Conservation (phyloP, 2,329 filamentous ascomycete species). For the Cladophialophora immunda region DNA sequence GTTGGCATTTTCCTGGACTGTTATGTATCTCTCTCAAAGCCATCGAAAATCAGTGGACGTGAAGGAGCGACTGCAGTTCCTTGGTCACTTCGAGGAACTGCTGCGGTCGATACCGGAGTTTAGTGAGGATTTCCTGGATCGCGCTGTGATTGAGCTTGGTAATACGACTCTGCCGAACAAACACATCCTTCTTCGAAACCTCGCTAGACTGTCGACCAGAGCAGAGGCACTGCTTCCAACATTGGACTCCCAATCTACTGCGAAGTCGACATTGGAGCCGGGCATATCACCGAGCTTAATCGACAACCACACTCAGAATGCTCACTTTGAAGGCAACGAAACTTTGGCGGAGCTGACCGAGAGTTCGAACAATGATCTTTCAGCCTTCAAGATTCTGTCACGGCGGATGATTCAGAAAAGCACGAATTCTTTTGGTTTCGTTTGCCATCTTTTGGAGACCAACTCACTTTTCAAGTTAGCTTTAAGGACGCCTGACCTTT, state of each 20-base stretch:
- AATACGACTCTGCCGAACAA: slow-evolving; percentile 24
- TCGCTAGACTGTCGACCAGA: background rate
- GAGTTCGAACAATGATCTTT: slow-evolving; percentile 17
- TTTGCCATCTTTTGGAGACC: slow-evolving; percentile 41
- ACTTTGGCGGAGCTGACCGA: slow-evolving; percentile 17
- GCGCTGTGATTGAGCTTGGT: slow-evolving; percentile 5
- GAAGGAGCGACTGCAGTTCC: slow-evolving; percentile 13
- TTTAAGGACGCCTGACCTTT: slow-evolving; percentile 11
- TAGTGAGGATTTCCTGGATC: slow-evolving; percentile 1
- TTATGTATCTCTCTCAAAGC: slow-evolving; percentile 16
- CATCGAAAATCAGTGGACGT: slow-evolving; percentile 5
- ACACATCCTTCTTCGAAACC: slow-evolving; percentile 16
- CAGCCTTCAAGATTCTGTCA: slow-evolving; percentile 19
- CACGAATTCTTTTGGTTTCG: slow-evolving; percentile 37
- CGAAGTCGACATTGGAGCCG: background rate
- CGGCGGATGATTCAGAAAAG: slow-evolving; percentile 43
- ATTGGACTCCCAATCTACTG: background rate
- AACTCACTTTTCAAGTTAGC: slow-evolving; percentile 20
- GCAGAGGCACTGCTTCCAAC: background rate
- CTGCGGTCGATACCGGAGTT: slow-evolving; percentile 14
- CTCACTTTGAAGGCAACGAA: slow-evolving; percentile 15
- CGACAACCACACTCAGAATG: background rate
- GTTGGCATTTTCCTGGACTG: slow-evolving; percentile 30
- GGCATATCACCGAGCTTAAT: slow-evolving; percentile 11
- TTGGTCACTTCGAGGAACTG: slow-evolving; percentile 12